A percentile compares a stretch with the other conserved stretches of the same genome.
phyloP scores from a whole-genome alignment of 176 grass and related monocot species.

The Eragrostis nindensis region DNA sequence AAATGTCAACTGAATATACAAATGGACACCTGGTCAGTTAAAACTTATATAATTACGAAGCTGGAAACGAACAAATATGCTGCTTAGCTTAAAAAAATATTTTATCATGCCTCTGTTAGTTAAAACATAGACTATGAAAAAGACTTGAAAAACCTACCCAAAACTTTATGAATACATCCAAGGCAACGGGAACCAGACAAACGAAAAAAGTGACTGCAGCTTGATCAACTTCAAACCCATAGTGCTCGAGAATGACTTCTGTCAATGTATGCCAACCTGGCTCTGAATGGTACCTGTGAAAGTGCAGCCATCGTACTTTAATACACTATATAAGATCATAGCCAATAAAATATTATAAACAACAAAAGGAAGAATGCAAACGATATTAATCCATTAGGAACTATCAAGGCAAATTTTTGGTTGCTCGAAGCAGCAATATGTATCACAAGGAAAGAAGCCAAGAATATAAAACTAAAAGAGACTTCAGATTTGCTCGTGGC shows the following conservation, averaged over 20 bases:
- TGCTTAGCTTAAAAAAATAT: background rate
- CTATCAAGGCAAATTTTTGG: background rate
- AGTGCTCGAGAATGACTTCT: slow-evolving; percentile 84
- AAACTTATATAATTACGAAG: background rate
- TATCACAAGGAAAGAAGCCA: slow-evolving; percentile 18
- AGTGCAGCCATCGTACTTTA: slow-evolving; percentile 20
- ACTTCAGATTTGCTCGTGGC: background rate
- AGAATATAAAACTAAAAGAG: slow-evolving; percentile 9
- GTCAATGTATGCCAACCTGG: slow-evolving; percentile 79
- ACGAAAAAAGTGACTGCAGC: slow-evolving; percentile 84
- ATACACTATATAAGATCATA: slow-evolving; percentile 25
- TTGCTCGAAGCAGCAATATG: slow-evolving; percentile 16
- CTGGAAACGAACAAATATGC: background rate
- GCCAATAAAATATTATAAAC: background rate
- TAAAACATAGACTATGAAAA: slow-evolving; percentile 5
- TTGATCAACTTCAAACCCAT: slow-evolving; percentile 82
- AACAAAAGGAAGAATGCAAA: slow-evolving; percentile 20
- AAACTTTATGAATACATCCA: slow-evolving; percentile 87
- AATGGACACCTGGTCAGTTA: background rate
- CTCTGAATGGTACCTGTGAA: slow-evolving; percentile 87
- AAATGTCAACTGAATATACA: slow-evolving; percentile 13
- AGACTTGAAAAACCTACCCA: slow-evolving; percentile 63
- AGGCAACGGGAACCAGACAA: slow-evolving; percentile 74
- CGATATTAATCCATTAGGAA: background rate
- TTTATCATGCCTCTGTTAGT: slow-evolving; percentile 2